A percentile compares a stretch with the other conserved stretches of the same genome.
Evolutionary conservation across 768 basidiomycete species (phyloP).

Genomic region (Leccinum imitatum): DNA sequence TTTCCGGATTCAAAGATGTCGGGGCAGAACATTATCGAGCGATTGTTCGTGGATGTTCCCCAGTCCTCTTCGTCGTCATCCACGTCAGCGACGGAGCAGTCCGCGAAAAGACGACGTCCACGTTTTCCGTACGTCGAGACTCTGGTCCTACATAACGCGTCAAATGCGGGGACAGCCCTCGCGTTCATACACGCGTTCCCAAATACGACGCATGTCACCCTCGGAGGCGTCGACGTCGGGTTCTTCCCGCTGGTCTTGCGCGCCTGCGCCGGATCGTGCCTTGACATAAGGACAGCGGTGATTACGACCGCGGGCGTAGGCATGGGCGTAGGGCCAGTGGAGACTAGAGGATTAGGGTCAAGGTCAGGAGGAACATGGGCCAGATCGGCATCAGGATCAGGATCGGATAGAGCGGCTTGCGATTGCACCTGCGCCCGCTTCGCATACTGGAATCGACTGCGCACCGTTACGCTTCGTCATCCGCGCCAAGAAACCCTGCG

Average conservation of each 20-base stretch:
- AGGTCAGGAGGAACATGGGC: not conserved
- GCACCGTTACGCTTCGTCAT: conserved; percentile 22
- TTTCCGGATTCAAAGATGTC: conserved; percentile 31
- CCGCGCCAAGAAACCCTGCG: conserved; percentile 23
- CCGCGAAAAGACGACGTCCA: conserved; percentile 15
- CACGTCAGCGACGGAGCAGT: not conserved
- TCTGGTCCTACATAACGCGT: conserved; percentile 27
- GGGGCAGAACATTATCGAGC: conserved; percentile 28
- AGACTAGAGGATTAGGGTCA: not conserved
- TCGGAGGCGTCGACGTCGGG: conserved; percentile 29
- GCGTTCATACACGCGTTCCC: conserved; percentile 32
- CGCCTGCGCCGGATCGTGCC: conserved; percentile 1
- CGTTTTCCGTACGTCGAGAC: conserved; percentile 30
- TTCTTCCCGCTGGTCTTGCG: conserved; percentile 22
- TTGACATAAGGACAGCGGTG: not conserved
- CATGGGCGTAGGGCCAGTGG: conserved; percentile 1
- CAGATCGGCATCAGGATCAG: not conserved
- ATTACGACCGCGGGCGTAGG: not conserved
- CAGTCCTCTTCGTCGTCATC: not conserved
- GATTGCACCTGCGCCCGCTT: conserved; percentile 8
- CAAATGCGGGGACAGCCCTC: conserved; percentile 22
- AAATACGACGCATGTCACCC: conserved; percentile 14
- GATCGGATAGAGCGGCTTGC: not conserved
- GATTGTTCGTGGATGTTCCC: conserved; percentile 20
- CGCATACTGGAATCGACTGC: conserved; percentile 21